phyloP scores from a whole-genome alignment of 306 rosid species.

The Sechiopsis laciniata region DNA sequence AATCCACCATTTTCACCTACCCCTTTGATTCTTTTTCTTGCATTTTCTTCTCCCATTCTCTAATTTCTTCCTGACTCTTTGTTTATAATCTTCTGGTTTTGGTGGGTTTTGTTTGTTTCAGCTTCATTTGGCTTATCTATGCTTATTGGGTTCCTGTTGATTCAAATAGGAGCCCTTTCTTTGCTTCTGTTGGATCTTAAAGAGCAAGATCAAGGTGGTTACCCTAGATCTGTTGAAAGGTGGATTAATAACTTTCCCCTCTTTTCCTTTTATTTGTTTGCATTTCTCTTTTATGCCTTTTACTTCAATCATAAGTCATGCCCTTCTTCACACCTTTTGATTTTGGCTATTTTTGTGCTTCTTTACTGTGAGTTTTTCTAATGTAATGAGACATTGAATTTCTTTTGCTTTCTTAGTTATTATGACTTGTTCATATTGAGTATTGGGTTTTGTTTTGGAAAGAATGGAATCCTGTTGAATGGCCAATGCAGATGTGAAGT shows the following conservation, averaged over 20 bases:
- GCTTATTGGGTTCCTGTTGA: conserved; percentile 45
- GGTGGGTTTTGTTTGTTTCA: conserved; percentile 31
- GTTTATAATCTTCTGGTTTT: too few species aligned
- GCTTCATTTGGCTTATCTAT: conserved; percentile 46
- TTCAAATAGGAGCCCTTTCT: conserved; percentile 39
- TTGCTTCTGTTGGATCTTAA: conserved; percentile 50
- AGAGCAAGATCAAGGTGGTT: conserved; percentile 60
- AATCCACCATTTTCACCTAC: conserved; percentile 42
- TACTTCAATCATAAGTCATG: conserved; percentile 83
- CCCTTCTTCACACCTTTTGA: conserved; percentile 35
- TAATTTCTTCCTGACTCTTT: conserved; percentile 45
- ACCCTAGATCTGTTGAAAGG: conserved; percentile 59
- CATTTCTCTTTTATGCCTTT: conserved; percentile 46
- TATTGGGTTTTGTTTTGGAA: conserved; percentile 24
- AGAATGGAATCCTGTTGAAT: conserved; percentile 26
- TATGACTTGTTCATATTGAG: conserved; percentile 1
- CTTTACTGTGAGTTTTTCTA: conserved; percentile 30
- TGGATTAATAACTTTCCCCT: conserved; percentile 42
- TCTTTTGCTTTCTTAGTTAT: conserved; percentile 23
- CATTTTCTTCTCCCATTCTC: conserved; percentile 24
- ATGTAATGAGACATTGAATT: conserved; percentile 32
- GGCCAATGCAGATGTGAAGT: conserved; percentile 9
- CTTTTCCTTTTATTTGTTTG: conserved; percentile 27
- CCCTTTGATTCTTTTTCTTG: conserved; percentile 31
- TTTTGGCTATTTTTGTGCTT: conserved; percentile 30